A percentile compares a stretch with the other conserved stretches of the same genome.
Evolutionary conservation across 192 early-diverging fungal genomes (phyloP).

Genomic region (Umbelopsis sp.): DNA sequence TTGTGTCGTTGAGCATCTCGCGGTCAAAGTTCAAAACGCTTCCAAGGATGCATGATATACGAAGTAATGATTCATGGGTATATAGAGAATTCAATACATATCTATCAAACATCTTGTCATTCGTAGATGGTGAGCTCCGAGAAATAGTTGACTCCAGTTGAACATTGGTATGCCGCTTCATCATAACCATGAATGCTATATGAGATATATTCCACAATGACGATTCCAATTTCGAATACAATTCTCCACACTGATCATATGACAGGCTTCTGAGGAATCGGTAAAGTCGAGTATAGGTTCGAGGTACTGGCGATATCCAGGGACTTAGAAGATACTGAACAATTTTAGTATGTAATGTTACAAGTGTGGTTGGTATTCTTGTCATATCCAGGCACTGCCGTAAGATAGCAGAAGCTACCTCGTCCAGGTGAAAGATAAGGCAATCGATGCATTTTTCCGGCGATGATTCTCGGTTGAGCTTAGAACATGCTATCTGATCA

Average conservation of each 20-base stretch:
- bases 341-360: slow-evolving; percentile 12
- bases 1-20: not conserved
- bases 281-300: not conserved
- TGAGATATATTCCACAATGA: not conserved
- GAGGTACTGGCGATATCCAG: not conserved
- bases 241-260: not conserved
- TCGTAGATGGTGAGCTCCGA: not conserved
- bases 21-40: not conserved
- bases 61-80: not conserved
- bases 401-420: not conserved
- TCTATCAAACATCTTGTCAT: not conserved
- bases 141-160: not conserved
- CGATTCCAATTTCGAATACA: not conserved
- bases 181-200: not conserved
- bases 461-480: not conserved
- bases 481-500: no score
- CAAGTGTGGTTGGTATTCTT: not conserved
- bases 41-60: not conserved
- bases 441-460: not conserved
- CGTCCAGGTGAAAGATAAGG: not conserved
- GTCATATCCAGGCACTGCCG: slow-evolving; percentile 11
- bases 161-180: not conserved
- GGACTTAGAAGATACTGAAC: slow-evolving; percentile 7
- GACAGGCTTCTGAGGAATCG: not conserved
- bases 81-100: not conserved